These are phyloP conservation scores for Rugosomyces carneus DNA, from an alignment of 1,284 basidiomycete species.

Conservation along the genomic window DNA sequence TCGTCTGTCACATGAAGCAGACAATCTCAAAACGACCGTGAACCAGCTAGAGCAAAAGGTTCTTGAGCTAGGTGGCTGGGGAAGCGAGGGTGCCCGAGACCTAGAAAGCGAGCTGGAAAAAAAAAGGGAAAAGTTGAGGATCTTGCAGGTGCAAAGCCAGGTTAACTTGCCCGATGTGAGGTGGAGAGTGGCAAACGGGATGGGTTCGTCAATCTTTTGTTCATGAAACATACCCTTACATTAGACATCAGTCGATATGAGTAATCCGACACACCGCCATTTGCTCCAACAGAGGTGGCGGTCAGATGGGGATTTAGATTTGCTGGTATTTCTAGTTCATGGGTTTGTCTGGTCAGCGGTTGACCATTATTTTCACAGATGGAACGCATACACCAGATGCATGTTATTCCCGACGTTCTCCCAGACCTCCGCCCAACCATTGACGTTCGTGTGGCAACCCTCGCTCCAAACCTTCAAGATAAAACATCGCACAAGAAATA, in stretches of 20 bases:
- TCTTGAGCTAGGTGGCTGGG: slow-evolving; percentile 26
- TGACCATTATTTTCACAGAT: slow-evolving; percentile 45
- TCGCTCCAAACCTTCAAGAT: slow-evolving; percentile 19
- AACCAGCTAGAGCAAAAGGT: slow-evolving; percentile 15
- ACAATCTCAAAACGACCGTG: slow-evolving; percentile 23
- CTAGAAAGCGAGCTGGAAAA: slow-evolving; percentile 32
- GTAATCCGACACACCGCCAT: slow-evolving; percentile 67
- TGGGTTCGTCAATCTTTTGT: slow-evolving; percentile 44
- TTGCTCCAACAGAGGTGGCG: slow-evolving; percentile 85
- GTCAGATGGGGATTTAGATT: slow-evolving; percentile 75
- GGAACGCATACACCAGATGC: slow-evolving; percentile 88
- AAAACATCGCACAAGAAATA: slow-evolving; percentile 30
- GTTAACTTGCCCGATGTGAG: slow-evolving; percentile 75
- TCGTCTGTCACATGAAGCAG: slow-evolving; percentile 30
- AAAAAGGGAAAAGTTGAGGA: slow-evolving; percentile 37
- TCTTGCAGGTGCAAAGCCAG: slow-evolving; percentile 59
- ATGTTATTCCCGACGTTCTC: slow-evolving; percentile 84
- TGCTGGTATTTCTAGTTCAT: slow-evolving; percentile 56
- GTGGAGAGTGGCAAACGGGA: slow-evolving; percentile 71
- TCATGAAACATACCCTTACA: not conserved
- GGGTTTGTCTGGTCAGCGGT: slow-evolving; percentile 4
- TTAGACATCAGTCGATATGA: slow-evolving; percentile 49
- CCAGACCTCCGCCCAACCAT: slow-evolving; percentile 67
- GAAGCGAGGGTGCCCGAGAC: slow-evolving; percentile 24
- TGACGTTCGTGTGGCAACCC: slow-evolving; percentile 57